Evolutionary conservation across 371 early-diverging fungal species (phyloP).

Genomic region (Amoeboradix gromovi): DNA sequence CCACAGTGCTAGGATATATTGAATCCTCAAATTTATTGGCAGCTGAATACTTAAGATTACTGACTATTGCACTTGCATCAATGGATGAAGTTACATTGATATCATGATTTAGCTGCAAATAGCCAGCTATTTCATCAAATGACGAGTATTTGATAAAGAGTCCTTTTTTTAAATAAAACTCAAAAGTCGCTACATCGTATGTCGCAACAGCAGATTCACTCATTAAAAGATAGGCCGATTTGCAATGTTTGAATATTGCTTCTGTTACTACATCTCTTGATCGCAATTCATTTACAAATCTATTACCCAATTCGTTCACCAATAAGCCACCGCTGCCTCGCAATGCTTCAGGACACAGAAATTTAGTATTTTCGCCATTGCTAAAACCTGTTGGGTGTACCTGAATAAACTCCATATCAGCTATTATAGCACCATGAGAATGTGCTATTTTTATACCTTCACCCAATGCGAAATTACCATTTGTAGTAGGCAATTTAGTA

Average conservation of each 20-base stretch:
- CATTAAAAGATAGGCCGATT: slow-evolving; percentile 54
- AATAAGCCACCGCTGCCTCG: slow-evolving; percentile 81
- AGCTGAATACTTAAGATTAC: too few species aligned
- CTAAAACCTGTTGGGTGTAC: slow-evolving; percentile 89
- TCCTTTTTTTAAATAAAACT: slow-evolving; percentile 26
- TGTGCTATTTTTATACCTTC: slow-evolving; percentile 74
- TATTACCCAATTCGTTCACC: slow-evolving; percentile 39
- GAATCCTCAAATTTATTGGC: background rate
- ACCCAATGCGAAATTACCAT: slow-evolving; percentile 77
- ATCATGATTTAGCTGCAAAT: too few species aligned
- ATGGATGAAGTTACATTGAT: too few species aligned
- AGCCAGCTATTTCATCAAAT: slow-evolving; percentile 28
- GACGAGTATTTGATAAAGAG: slow-evolving; percentile 51
- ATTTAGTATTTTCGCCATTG: slow-evolving; percentile 52
- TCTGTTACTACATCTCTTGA: slow-evolving; percentile 58
- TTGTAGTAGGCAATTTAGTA: slow-evolving; percentile 45
- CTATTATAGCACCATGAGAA: slow-evolving; percentile 44
- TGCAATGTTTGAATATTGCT: slow-evolving; percentile 26
- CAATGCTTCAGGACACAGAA: slow-evolving; percentile 78
- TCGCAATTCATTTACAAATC: slow-evolving; percentile 74
- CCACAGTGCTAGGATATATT: background rate
- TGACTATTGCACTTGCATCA: too few species aligned
- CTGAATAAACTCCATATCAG: slow-evolving; percentile 76
- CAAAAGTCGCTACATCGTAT: slow-evolving; percentile 54
- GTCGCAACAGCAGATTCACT: slow-evolving; percentile 32